Evolutionary conservation across 2,329 filamentous ascomycete genomes (phyloP), one percentile per base, ranked within the genome.

Genomic region (Fusarium continuum): DNA sequence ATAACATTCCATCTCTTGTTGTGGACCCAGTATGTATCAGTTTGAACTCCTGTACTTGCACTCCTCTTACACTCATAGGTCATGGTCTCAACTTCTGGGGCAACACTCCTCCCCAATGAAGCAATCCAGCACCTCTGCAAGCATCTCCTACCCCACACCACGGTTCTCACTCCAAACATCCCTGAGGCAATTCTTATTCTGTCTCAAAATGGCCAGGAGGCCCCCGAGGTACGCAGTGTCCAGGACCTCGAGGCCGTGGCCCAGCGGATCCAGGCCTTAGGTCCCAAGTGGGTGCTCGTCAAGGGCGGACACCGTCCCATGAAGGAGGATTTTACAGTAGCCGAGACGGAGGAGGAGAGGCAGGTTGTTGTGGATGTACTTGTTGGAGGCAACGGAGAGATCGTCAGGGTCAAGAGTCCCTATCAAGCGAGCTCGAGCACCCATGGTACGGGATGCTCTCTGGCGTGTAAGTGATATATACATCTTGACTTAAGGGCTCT

Each of bases 261-360:
- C 1, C 86, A 84, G 61, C 78, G 79, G 11, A 81, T 97, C 8
- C 85, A 87, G 32, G 74, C 76, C 2, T 79, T 96, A 1, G 93
- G 93, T 0, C 89, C 93, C 0, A 84, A 85, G 64, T 93, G 90
- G 79, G 90, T 97, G 25, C 83, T 98, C 9, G 81, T 97, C 55
- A 98, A 98, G 77, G 94, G 94, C 35, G 94, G 94, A 0, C 95
- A 98, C 77, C 76, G 90, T n/a, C 93, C 94, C 2, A 84, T 98
- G 63, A 88, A 83, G 6, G 82, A 80, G 44, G 85, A 89, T 41
- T 81, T 87, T 19, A 81, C 80, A 6, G 83, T 85, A 0, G 89
- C 91, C 0, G 80, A 77, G 38, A 78, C 74, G 1, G 80, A 86
- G 2, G 81, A 82, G 8, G 87, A 93, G 45, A 85, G 80, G 44